phyloP scores from a whole-genome alignment of 352 stramenopile genomes.

The Phytophthora cactorum region DNA sequence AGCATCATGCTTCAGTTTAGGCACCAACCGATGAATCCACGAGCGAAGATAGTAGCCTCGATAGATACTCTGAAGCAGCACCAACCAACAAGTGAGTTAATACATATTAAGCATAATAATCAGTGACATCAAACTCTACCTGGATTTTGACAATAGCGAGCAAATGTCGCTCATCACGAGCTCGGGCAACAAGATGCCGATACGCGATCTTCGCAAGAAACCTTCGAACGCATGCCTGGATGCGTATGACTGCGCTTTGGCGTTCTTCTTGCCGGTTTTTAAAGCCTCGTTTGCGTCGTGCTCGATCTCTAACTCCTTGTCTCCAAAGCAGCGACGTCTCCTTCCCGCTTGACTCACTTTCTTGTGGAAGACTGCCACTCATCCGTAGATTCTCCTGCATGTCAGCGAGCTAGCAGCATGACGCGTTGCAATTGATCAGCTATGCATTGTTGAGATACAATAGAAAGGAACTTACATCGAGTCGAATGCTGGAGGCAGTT shows the following conservation, averaged over 20 bases:
- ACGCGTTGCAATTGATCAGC: too few relatives aligned
- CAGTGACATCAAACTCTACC: too few relatives aligned
- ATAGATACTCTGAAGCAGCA: slow-evolving; percentile 47
- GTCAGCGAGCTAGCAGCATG: slow-evolving; percentile 54
- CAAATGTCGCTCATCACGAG: slow-evolving; percentile 53
- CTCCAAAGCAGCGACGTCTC: slow-evolving; percentile 43
- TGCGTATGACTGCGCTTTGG: slow-evolving; percentile 44
- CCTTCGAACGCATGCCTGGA: slow-evolving; percentile 58
- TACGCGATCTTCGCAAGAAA: slow-evolving; percentile 61
- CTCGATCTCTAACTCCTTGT: slow-evolving; percentile 52
- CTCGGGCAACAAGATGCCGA: slow-evolving; percentile 41
- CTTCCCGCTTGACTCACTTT: slow-evolving; percentile 10
- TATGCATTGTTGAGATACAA: too few relatives aligned
- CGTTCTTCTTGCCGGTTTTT: slow-evolving; percentile 48
- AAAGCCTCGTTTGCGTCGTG: slow-evolving; percentile 49
- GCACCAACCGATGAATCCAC: slow-evolving; percentile 52
- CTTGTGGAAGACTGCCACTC: slow-evolving; percentile 17
- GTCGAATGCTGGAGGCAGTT: slow-evolving; percentile 24
- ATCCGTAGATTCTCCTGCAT: slow-evolving; percentile 52
- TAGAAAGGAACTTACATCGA: slow-evolving; percentile 20
- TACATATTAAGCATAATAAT: too few relatives aligned
- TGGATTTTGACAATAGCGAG: slow-evolving; percentile 55
- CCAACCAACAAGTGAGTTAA: neutral
- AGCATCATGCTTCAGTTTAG: slow-evolving; percentile 42
- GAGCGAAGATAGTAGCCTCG: slow-evolving; percentile 52